Evolutionary conservation across 2,329 filamentous ascomycete species (phyloP).

Genomic region (Penicillium sclerotigenum): DNA sequence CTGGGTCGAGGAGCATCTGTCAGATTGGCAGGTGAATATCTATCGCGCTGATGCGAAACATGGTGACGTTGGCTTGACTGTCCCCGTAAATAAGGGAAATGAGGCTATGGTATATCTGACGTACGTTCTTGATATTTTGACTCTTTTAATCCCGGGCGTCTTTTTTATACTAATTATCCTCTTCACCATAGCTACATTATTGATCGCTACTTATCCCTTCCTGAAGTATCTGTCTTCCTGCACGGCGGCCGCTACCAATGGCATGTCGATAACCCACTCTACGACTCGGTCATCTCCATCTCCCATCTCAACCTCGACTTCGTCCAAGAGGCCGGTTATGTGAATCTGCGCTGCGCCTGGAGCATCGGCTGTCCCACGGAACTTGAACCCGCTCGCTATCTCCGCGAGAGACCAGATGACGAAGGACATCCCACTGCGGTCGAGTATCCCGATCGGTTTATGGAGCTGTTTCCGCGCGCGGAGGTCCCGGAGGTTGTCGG

Average conservation of each 20-base stretch:
- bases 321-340: slow-evolving; percentile 35
- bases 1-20: slow-evolving; percentile 20
- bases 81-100: slow-evolving; percentile 49
- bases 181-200: slow-evolving; percentile 18
- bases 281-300: slow-evolving; percentile 28
- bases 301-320: slow-evolving; percentile 28
- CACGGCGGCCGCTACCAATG: slow-evolving; percentile 46
- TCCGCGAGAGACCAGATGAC: slow-evolving; percentile 28
- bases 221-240: slow-evolving; percentile 43
- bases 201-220: slow-evolving; percentile 37
- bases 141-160: too few relatives aligned
- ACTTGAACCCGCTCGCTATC: slow-evolving; percentile 32
- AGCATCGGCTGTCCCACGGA: slow-evolving; percentile 37
- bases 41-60: slow-evolving; percentile 44
- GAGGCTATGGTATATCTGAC: slow-evolving; percentile 52
- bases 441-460: slow-evolving; percentile 37
- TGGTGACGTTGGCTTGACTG: slow-evolving; percentile 33
- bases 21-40: slow-evolving; percentile 26
- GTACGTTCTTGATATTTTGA: slow-evolving; percentile 22
- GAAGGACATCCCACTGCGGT: slow-evolving; percentile 26
- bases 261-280: slow-evolving; percentile 33
- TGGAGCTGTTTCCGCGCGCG: slow-evolving; percentile 41
- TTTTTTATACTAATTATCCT: not conserved
- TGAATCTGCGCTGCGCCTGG: slow-evolving; percentile 35
- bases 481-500: slow-evolving; percentile 43